Evolutionary conservation across 306 rosid genomes (phyloP).

Genomic region (Begonia masoniana): DNA sequence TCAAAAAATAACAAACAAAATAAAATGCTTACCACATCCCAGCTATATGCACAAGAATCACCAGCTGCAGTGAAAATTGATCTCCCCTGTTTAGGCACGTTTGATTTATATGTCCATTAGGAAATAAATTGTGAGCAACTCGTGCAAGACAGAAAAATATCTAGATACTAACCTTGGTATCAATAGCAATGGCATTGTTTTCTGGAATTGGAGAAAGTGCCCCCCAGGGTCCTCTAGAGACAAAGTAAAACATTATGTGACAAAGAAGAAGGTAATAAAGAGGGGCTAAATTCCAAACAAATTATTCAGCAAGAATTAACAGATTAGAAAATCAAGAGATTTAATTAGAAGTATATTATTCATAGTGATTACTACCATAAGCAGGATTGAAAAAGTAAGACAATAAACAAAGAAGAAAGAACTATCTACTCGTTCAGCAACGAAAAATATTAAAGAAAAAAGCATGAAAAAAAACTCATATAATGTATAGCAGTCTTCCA

Average conservation of each 20-base stretch:
- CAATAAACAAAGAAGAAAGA: no score
- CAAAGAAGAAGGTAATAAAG: conserved; percentile 6
- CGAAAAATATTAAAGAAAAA: no score
- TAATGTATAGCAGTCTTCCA: no score
- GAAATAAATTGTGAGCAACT: background rate
- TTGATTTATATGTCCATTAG: conserved; percentile 4
- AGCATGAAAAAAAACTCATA: no score
- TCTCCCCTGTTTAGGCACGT: conserved; percentile 47
- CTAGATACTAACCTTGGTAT: conserved; percentile 35
- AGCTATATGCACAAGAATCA: conserved; percentile 87
- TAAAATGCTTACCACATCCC: conserved; percentile 88
- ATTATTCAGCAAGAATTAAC: no score
- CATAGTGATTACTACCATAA: no score
- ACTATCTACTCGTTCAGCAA: no score
- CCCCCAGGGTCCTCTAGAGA: conserved; percentile 94
- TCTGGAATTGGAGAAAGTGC: conserved; percentile 95
- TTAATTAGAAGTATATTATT: no score
- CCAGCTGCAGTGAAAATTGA: conserved; percentile 81
- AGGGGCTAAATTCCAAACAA: background rate
- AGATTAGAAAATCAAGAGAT: no score
- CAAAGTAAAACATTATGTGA: conserved; percentile 9
- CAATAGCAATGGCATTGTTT: conserved; percentile 79
- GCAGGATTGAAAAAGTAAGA: no score
- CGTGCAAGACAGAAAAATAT: background rate
- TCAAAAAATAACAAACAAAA: no score